Conservation (phyloP, 176 grass and related monocot genomes). For the Elaeis guineensis region DNA sequence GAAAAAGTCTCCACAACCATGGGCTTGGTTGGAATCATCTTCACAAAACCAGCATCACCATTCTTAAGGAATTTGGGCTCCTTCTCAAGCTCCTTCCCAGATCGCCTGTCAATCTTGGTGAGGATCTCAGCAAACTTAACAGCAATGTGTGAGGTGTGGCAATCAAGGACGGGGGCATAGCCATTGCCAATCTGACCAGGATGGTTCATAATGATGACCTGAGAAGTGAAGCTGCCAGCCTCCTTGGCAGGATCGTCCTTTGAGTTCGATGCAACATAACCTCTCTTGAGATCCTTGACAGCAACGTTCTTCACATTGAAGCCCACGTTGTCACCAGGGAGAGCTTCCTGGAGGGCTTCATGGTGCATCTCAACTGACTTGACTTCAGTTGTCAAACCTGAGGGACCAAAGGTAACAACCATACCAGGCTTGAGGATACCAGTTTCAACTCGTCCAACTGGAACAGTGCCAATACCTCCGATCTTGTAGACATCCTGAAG, state of each 20-base stretch:
- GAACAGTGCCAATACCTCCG: slow-evolving; percentile 82
- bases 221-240: slow-evolving; percentile 19
- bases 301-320: slow-evolving; percentile 92
- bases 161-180: slow-evolving; percentile 23
- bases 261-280: background rate
- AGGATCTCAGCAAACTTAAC: slow-evolving; percentile 26
- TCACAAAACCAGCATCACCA: slow-evolving; percentile 15
- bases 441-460: slow-evolving; percentile 75
- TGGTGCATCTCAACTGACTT: slow-evolving; percentile 99
- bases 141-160: slow-evolving; percentile 24
- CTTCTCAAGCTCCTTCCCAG: slow-evolving; percentile 27
- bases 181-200: slow-evolving; percentile 27
- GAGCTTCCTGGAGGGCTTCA: slow-evolving; percentile 65
- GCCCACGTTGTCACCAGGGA: slow-evolving; percentile 70
- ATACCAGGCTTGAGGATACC: slow-evolving; percentile 77
- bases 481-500: slow-evolving; percentile 99
- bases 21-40: slow-evolving; percentile 33
- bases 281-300: slow-evolving; percentile 26
- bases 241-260: slow-evolving; percentile 13
- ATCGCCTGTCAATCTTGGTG: slow-evolving; percentile 19
- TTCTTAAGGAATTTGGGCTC: slow-evolving; percentile 30
- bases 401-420: slow-evolving; percentile 77
- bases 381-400: slow-evolving; percentile 69
- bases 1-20: slow-evolving; percentile 26
- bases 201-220: slow-evolving; percentile 29